Evolutionary conservation across 2,329 filamentous ascomycete species (phyloP).

Genomic region (Apiospora sp.): DNA sequence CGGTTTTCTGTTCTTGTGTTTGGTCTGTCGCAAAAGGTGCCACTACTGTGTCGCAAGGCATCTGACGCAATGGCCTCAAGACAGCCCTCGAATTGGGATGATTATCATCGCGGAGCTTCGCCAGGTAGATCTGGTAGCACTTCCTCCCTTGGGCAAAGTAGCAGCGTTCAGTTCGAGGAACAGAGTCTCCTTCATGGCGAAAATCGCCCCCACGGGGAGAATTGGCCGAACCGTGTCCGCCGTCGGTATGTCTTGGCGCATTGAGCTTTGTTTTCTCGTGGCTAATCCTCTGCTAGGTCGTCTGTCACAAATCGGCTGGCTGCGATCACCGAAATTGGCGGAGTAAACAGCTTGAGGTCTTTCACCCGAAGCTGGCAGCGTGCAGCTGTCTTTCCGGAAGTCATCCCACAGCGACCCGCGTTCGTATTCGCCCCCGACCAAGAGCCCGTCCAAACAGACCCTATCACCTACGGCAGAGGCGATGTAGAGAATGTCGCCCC

Average conservation of each 20-base stretch:
- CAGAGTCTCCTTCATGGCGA: slow-evolving; percentile 54
- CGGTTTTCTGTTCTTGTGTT: background rate
- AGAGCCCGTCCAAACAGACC: slow-evolving; percentile 48
- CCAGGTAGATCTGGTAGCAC: slow-evolving; percentile 50
- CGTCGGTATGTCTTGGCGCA: slow-evolving; percentile 1
- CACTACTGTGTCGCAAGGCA: background rate
- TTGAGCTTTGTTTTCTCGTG: slow-evolving; percentile 28
- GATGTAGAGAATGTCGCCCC: slow-evolving; percentile 47
- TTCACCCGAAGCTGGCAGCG: slow-evolving; percentile 94
- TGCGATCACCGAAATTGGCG: slow-evolving; percentile 75
- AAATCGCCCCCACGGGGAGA: slow-evolving; percentile 44
- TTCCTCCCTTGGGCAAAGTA: slow-evolving; percentile 49
- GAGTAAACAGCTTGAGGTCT: slow-evolving; percentile 92
- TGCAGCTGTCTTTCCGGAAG: slow-evolving; percentile 86
- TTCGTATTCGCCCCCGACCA: slow-evolving; percentile 72
- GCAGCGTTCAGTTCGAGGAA: slow-evolving; percentile 51
- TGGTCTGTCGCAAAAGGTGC: background rate
- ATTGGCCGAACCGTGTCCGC: slow-evolving; percentile 33
- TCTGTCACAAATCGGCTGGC: slow-evolving; percentile 66
- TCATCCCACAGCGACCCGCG: slow-evolving; percentile 79
- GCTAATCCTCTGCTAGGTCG: slow-evolving; percentile 51
- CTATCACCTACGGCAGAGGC: slow-evolving; percentile 51
- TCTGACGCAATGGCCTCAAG: slow-evolving; percentile 32
- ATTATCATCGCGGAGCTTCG: slow-evolving; percentile 53
- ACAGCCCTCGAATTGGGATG: slow-evolving; percentile 51